These are phyloP conservation scores for Diospyros kaki DNA, from an alignment of 148 eudicot genomes.

Conservation along the genomic window DNA sequence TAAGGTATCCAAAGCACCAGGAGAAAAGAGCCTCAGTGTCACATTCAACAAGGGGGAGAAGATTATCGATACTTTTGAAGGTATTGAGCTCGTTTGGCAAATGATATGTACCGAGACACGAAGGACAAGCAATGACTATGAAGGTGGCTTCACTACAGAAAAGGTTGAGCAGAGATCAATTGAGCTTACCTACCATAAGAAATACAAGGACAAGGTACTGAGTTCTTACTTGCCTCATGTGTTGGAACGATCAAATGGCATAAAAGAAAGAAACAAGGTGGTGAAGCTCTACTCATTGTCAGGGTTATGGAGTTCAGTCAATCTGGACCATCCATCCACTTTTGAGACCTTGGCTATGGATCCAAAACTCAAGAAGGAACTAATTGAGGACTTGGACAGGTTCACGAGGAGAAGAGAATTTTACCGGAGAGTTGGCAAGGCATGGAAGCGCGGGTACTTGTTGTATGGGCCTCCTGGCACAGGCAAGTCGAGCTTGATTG, in stretches of 20 bases:
- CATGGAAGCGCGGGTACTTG: slow-evolving; percentile 29
- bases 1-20: slow-evolving; percentile 5
- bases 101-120: background rate
- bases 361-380: slow-evolving; percentile 13
- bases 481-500: slow-evolving; percentile 26
- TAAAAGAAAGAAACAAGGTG: slow-evolving; percentile 3
- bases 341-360: slow-evolving; percentile 29
- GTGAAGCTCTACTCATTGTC: background rate
- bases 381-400: slow-evolving; percentile 20
- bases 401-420: slow-evolving; percentile 18
- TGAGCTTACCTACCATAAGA: slow-evolving; percentile 16
- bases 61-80: slow-evolving; percentile 9
- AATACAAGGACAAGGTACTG: slow-evolving; percentile 7
- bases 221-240: slow-evolving; percentile 15
- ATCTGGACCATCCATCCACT: slow-evolving; percentile 22
- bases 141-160: background rate
- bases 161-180: background rate
- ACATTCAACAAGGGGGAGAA: slow-evolving; percentile 4
- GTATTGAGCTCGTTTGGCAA: slow-evolving; percentile 8
- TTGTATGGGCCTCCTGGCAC: slow-evolving; percentile 28
- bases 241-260: background rate
- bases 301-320: background rate
- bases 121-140: background rate
- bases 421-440: slow-evolving; percentile 19
- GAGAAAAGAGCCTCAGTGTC: background rate